Evolutionary conservation across 352 stramenopile species (phyloP), one percentile per base, ranked within the genome.

Genomic region (Peronospora tabacina): DNA sequence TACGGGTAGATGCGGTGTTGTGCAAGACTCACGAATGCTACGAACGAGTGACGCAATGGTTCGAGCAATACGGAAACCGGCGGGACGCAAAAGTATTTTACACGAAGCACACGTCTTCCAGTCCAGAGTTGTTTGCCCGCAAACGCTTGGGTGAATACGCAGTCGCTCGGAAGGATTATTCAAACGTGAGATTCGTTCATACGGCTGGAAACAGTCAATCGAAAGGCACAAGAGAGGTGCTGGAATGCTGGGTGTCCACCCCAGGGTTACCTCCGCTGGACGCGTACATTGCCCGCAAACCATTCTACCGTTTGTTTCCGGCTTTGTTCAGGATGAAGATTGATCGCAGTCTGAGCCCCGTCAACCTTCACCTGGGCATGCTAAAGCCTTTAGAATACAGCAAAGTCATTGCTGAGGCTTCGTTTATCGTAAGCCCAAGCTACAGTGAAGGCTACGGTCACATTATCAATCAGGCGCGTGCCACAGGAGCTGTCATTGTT

Each of bases 371-470:
- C 29, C 51, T 61, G 17, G 54, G 45, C 7, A 46, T 52, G 42
- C 20, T 75, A 7, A 45, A 63, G 4, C 45, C 61, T 10, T 20
- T 57, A 13, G 43, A 53, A 10, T 80, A 73, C 33, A 71, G 62
- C 35, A 68, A 75, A 15, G 7, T 82, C 7, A 20, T 83, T 33
- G 63, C 68, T 0, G 65, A 82, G 24, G 47, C 73, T 5, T 44
- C 67, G 13, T 81, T 79, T 34, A 53, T 90, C 17, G 37, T 90
- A 20, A 84, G 66, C 41, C 60, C 78, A 38, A 90, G 78, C 30
- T 54, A 49, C 7, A 62, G 66, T 33, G 78, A 89, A 68, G 76
- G 75, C n/a, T 89, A 82, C 51, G 73, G 76, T 7, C 76, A 87
- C 61, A 72, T 71, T 52, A 75, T 85, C 52, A 87, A 87, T 55